Percentiles rank a stretch among this genome's conserved stretches.
Evolutionary conservation across 202 grass and related monocot species (phyloP).

Genomic region (Tripidium arundinaceum): DNA sequence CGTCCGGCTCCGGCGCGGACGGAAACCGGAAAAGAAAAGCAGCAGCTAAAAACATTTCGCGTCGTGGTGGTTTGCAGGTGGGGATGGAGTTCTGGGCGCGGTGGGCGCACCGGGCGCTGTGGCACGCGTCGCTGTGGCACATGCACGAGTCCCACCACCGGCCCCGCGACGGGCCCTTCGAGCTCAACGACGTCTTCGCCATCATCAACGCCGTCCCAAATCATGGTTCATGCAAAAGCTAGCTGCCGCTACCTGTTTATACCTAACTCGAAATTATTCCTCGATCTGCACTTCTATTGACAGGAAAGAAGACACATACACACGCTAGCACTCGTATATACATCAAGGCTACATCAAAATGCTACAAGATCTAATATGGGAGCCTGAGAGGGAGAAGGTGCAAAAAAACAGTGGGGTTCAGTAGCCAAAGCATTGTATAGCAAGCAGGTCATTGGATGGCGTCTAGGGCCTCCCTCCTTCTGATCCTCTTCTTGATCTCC

Average conservation of each 20-base stretch:
- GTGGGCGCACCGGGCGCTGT: constrained; percentile 89
- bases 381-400: too few species aligned
- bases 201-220: too few species aligned
- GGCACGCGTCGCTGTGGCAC: constrained; percentile 95
- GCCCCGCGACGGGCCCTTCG: constrained; percentile 78
- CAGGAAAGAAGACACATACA: neutral
- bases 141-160: constrained; percentile 98
- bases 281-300: neutral
- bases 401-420: neutral
- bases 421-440: too few species aligned
- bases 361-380: neutral
- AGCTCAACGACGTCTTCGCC: constrained; percentile 99
- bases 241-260: neutral
- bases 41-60: too few species aligned
- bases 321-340: neutral
- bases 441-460: constrained; percentile 7
- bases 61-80: too few species aligned
- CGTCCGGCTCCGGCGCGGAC: too few species aligned
- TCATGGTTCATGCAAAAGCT: neutral
- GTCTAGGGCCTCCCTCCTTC: constrained; percentile 39
- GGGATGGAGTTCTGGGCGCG: constrained; percentile 98
- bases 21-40: too few species aligned
- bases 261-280: neutral
- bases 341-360: too few species aligned
- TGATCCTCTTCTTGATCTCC: constrained; percentile 74